Conservation (phyloP, 441 rosid species). For the Codiaeum variegatum region DNA sequence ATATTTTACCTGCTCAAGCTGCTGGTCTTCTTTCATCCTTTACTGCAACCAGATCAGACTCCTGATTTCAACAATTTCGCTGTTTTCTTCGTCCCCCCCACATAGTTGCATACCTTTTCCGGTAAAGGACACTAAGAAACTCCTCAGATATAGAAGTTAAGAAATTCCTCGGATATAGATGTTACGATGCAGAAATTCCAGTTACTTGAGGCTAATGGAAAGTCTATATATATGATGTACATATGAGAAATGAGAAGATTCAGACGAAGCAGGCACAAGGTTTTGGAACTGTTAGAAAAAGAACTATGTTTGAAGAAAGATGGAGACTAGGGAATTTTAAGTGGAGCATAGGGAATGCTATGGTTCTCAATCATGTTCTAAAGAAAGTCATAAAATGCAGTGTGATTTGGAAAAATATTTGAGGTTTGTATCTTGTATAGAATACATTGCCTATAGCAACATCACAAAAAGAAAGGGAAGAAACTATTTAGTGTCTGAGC, state of each 20-base stretch:
- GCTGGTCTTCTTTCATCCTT: slow-evolving; percentile 96
- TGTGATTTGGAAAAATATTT: not conserved
- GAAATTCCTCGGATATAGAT: too few species aligned
- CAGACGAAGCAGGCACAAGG: not conserved
- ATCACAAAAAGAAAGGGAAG: not conserved
- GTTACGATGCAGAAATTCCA: not conserved
- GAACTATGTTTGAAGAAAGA: not conserved
- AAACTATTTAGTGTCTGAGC: not conserved
- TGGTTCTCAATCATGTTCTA: not conserved
- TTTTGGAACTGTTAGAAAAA: not conserved
- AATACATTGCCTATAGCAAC: not conserved
- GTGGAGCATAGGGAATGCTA: not conserved
- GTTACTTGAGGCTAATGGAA: not conserved
- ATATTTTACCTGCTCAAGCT: slow-evolving; percentile 89
- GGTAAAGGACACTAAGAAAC: slow-evolving; percentile 1
- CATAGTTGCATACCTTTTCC: slow-evolving; percentile 10
- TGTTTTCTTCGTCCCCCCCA: not conserved
- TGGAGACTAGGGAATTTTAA: not conserved
- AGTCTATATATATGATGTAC: not conserved
- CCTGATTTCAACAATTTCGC: slow-evolving; percentile 26
- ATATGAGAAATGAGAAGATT: not conserved
- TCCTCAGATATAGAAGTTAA: not conserved
- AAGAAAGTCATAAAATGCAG: not conserved
- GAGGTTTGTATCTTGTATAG: slow-evolving; percentile 1
- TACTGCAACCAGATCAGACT: slow-evolving; percentile 66